phyloP scores from a whole-genome alignment of 2,329 filamentous ascomycete genomes.

The Talaromyces sp. region DNA sequence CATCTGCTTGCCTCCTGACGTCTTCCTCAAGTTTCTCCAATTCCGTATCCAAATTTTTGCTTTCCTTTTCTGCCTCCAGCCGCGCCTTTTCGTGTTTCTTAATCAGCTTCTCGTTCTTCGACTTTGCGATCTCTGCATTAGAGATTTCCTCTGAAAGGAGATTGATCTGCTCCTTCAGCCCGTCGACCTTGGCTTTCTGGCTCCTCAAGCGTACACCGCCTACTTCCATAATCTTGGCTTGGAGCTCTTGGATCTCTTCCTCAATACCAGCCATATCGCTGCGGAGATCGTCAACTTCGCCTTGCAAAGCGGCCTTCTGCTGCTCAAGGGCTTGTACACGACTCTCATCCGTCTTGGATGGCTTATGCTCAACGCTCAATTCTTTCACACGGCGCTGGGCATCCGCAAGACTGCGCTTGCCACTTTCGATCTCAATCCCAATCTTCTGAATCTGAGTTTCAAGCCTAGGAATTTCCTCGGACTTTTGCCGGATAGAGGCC shows the following conservation, averaged over 20 bases:
- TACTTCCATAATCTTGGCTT: slow-evolving; percentile 97
- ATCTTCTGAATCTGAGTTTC: slow-evolving; percentile 92
- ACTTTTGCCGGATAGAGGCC: slow-evolving; percentile 62
- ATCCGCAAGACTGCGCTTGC: slow-evolving; percentile 76
- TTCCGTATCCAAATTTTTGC: slow-evolving; percentile 65
- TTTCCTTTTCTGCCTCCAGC: slow-evolving; percentile 71
- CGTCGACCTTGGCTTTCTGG: slow-evolving; percentile 86
- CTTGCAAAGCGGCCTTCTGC: slow-evolving; percentile 67
- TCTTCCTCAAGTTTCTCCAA: slow-evolving; percentile 73
- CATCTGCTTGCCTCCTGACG: slow-evolving; percentile 67
- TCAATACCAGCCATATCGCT: slow-evolving; percentile 85
- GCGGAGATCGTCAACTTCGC: slow-evolving; percentile 72
- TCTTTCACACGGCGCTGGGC: slow-evolving; percentile 81
- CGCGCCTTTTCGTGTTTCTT: slow-evolving; percentile 80
- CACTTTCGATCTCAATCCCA: slow-evolving; percentile 78
- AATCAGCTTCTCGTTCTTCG: slow-evolving; percentile 90
- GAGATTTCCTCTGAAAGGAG: slow-evolving; percentile 76
- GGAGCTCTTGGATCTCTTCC: slow-evolving; percentile 83
- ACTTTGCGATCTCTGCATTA: slow-evolving; percentile 77
- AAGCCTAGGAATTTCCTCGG: slow-evolving; percentile 71
- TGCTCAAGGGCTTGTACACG: slow-evolving; percentile 69
- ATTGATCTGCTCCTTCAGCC: slow-evolving; percentile 77
- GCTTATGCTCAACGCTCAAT: slow-evolving; percentile 71
- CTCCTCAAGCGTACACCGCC: slow-evolving; percentile 87
- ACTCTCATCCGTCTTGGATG: slow-evolving; percentile 71